phyloP scores from a whole-genome alignment of 805 yeast species.

The Metschnikowia reukaufii region DNA sequence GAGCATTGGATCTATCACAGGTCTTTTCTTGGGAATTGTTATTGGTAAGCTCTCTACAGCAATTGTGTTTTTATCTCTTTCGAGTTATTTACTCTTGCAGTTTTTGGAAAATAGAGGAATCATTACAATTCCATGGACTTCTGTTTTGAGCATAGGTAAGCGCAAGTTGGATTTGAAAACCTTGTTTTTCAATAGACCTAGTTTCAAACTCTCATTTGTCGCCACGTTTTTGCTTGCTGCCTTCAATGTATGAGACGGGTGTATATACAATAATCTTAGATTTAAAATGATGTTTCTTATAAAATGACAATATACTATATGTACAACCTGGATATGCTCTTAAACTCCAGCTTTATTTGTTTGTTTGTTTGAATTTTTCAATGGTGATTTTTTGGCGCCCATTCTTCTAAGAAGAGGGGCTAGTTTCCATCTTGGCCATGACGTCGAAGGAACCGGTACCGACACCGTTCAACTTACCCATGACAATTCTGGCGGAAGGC shows the following conservation, averaged over 20 bases:
- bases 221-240: slow-evolving; percentile 60
- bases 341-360: not conserved
- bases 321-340: not conserved
- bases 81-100: slow-evolving; percentile 43
- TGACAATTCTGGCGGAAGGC: slow-evolving; percentile 90
- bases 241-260: slow-evolving; percentile 46
- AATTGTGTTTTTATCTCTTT: slow-evolving; percentile 50
- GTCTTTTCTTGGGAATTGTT: slow-evolving; percentile 56
- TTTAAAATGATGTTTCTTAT: not conserved
- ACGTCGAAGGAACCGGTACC: slow-evolving; percentile 98
- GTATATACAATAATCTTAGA: not conserved
- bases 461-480: slow-evolving; percentile 85
- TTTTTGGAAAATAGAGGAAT: slow-evolving; percentile 58
- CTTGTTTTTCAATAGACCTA: slow-evolving; percentile 57
- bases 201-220: slow-evolving; percentile 59
- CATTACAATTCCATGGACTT: slow-evolving; percentile 46
- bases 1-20: slow-evolving; percentile 62
- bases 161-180: slow-evolving; percentile 45
- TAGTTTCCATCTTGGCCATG: slow-evolving; percentile 37
- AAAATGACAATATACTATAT: not conserved
- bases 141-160: slow-evolving; percentile 33
- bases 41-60: slow-evolving; percentile 61
- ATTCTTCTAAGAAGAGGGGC: not conserved
- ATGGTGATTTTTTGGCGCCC: not conserved
- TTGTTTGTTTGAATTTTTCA: not conserved